Evolutionary conservation across 208 protist species (phyloP), one percentile per base, ranked within the genome.

Genomic region (Entamoeba invadens): DNA sequence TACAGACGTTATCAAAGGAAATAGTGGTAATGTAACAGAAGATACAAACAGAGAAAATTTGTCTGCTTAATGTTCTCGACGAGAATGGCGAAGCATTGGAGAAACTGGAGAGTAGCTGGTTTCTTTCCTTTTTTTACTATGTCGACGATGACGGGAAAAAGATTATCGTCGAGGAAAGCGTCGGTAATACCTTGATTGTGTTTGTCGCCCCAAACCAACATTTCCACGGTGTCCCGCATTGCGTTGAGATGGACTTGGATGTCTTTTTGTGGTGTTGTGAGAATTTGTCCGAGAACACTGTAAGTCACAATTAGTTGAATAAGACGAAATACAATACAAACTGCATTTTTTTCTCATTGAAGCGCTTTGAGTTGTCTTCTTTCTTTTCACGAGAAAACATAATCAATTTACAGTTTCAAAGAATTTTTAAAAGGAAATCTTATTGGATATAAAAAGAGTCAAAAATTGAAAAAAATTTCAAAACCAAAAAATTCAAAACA

Each of bases 71-170:
- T 87, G 1, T 87, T 87, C 38, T 87, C 57, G 38, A 87, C 57
- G 8, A 87, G 38, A 87, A 87, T 87, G 8, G 57, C 57, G 38
- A 87, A 87, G 12, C 10, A 35, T 87, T 87, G 57, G 31, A 87
- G 25, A 87, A 87, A 87, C 38, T 87, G 57, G 38, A 87, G 57
- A 42, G 38, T 42, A 3, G 57, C 57, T 12, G 10, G 10, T 87
- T 87, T 87, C 57, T 87, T 87, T 87, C 57, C 57, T 87, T 87
- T 87, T 87, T n/a, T 87, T 10, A 87, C 57, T 42, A 87, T 87
- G 31, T 87, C 57, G 12, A 87, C 12, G 12, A 87, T 35, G 8
- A 35, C 38, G 31, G 57, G 12, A 87, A 87, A 87, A 42, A 31
- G 38, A 87, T 87, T n/a, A 38, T 87, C 57, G 31, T 87, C 57